Percentiles rank a stretch among this genome's conserved stretches.
These are phyloP conservation scores for Talaromyces verruculosus DNA, from an alignment of 2,329 filamentous ascomycete species.

Conservation along the genomic window DNA sequence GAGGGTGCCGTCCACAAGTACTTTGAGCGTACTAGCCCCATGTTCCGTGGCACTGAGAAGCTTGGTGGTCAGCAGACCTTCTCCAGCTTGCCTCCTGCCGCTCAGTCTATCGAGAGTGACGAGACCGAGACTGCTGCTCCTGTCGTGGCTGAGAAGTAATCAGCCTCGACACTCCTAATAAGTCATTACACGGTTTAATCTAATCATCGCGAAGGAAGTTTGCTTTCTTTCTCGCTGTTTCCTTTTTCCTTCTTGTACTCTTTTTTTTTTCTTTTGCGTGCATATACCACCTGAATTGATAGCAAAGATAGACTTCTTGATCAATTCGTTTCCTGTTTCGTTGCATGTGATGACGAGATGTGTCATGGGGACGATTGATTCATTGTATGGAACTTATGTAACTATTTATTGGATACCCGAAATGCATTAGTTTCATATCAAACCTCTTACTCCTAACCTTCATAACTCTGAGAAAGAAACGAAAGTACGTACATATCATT, in stretches of 20 bases:
- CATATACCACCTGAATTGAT: background rate
- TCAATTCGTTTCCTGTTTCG: background rate
- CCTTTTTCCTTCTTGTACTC: background rate
- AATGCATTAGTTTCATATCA: slow-evolving; percentile 5
- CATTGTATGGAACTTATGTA: slow-evolving; percentile 3
- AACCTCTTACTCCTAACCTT: no score
- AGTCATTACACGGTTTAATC: slow-evolving; percentile 2
- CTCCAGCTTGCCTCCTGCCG: slow-evolving; percentile 38
- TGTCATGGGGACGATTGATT: background rate
- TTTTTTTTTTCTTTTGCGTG: background rate
- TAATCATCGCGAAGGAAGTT: background rate
- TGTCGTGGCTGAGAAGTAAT: slow-evolving; percentile 8
- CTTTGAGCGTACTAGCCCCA: slow-evolving; percentile 54
- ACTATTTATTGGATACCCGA: slow-evolving; percentile 9
- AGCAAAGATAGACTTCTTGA: slow-evolving; percentile 9
- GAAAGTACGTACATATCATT: no score
- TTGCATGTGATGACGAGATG: background rate
- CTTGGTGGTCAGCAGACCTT: slow-evolving; percentile 28
- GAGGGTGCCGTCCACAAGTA: slow-evolving; percentile 53
- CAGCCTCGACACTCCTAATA: background rate
- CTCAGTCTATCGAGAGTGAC: slow-evolving; percentile 22
- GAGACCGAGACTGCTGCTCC: slow-evolving; percentile 8
- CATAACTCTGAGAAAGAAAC: no score
- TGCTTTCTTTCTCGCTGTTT: background rate
- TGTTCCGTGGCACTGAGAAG: slow-evolving; percentile 43